A percentile compares a stretch with the other conserved stretches of the same genome.
These are phyloP conservation scores for Trametes meyenii DNA, from an alignment of 768 basidiomycete species.

Conservation along the genomic window DNA sequence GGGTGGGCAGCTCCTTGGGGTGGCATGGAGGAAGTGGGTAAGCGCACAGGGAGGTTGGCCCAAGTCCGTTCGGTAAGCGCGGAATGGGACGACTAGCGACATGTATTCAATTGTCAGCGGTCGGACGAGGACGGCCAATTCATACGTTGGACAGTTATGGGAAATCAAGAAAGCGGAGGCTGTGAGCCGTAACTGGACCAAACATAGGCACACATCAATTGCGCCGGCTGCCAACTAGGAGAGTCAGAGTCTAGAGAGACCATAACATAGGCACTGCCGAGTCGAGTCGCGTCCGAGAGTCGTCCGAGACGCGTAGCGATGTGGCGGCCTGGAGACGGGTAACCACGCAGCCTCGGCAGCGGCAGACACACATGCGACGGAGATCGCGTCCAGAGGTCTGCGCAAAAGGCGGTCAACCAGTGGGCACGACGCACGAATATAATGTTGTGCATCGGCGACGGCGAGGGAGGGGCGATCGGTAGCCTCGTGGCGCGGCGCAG, in stretches of 20 bases:
- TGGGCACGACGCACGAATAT: too few relatives aligned
- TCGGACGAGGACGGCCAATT: neutral
- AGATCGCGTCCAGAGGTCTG: too few relatives aligned
- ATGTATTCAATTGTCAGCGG: neutral
- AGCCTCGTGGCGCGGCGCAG: slow-evolving; percentile 1
- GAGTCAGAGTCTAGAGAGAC: too few relatives aligned
- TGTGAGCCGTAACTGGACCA: neutral
- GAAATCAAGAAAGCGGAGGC: neutral
- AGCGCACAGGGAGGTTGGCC: neutral
- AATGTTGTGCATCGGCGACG: too few relatives aligned
- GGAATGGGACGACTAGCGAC: neutral
- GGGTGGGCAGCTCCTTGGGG: neutral
- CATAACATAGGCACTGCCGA: neutral
- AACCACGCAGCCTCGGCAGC: neutral
- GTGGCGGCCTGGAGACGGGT: neutral
- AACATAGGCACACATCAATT: neutral
- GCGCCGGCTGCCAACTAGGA: too few relatives aligned
- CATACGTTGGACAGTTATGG: neutral
- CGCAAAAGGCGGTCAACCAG: too few relatives aligned
- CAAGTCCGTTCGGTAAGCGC: neutral
- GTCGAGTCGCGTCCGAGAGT: slow-evolving; percentile 4
- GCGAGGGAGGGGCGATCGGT: neutral
- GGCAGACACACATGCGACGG: neutral
- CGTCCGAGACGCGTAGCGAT: neutral
- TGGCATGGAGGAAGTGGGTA: neutral